Percentiles rank a stretch among this genome's conserved stretches.
Evolutionary conservation across 495 filamentous ascomycete genomes (phyloP).

Genomic region (Articulospora tetracladia): DNA sequence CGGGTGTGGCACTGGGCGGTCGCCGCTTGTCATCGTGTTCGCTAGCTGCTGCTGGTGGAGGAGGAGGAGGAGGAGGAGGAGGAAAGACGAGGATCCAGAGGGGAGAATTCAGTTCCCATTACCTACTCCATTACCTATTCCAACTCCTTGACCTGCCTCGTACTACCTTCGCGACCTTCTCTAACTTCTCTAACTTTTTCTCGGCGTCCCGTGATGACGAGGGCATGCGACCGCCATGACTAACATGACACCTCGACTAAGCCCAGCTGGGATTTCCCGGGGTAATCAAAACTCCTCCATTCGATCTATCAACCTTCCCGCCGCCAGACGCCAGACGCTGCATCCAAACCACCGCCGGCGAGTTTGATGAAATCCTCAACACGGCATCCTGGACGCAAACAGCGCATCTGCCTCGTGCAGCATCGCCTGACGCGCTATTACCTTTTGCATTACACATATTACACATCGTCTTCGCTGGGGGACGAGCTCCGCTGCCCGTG

Average conservation of each 20-base stretch:
- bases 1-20: too few relatives aligned
- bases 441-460: constrained; percentile 19
- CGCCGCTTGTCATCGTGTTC: too few relatives aligned
- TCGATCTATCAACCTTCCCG: too few relatives aligned
- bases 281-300: constrained; percentile 20
- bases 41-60: too few relatives aligned
- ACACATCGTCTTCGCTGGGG: constrained; percentile 8
- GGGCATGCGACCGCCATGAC: constrained; percentile 6
- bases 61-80: too few relatives aligned
- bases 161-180: too few relatives aligned
- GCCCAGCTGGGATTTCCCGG: constrained; percentile 11
- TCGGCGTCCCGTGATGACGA: constrained; percentile 3
- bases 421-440: constrained; percentile 20
- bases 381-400: background rate
- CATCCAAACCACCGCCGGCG: background rate
- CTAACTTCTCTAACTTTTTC: too few relatives aligned
- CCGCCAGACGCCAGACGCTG: too few relatives aligned
- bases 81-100: too few relatives aligned
- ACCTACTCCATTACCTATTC: too few relatives aligned
- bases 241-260: constrained; percentile 16
- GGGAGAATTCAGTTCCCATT: too few relatives aligned
- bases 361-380: background rate
- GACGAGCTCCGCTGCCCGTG: background rate
- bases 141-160: too few relatives aligned
- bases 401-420: background rate